A percentile compares a stretch with the other conserved stretches of the same genome.
phyloP scores from a whole-genome alignment of 2,329 filamentous ascomycete genomes.

The Helotiales sp. region DNA sequence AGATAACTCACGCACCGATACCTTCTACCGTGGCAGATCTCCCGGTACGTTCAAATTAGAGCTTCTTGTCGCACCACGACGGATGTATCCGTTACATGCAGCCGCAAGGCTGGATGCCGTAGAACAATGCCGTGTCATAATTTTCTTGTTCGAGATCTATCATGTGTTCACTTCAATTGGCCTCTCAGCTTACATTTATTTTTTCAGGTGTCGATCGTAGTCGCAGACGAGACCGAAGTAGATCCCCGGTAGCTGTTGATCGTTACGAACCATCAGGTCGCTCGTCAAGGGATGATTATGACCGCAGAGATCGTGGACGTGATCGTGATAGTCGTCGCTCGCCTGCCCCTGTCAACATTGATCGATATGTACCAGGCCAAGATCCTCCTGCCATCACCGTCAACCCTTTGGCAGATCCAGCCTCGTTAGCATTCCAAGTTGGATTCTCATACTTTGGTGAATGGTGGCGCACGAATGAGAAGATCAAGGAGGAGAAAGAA shows the following conservation, averaged over 20 bases:
- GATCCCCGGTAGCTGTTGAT: slow-evolving; percentile 70
- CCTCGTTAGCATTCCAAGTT: slow-evolving; percentile 74
- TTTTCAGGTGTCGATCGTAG: slow-evolving; percentile 54
- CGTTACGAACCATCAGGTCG: slow-evolving; percentile 72
- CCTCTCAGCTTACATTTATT: slow-evolving; percentile 27
- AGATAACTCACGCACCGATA: slow-evolving; percentile 51
- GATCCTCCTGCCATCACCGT: slow-evolving; percentile 53
- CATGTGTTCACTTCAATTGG: slow-evolving; percentile 2
- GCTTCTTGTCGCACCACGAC: slow-evolving; percentile 4
- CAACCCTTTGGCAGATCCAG: slow-evolving; percentile 72
- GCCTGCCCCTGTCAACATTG: slow-evolving; percentile 67
- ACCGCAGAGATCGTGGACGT: slow-evolving; percentile 44
- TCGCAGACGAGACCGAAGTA: slow-evolving; percentile 62
- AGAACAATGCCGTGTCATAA: neutral
- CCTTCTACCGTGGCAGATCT: slow-evolving; percentile 66
- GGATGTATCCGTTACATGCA: slow-evolving; percentile 11
- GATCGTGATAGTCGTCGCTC: slow-evolving; percentile 66
- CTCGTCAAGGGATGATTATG: slow-evolving; percentile 64
- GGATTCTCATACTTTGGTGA: slow-evolving; percentile 85
- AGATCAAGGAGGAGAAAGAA: slow-evolving; percentile 80
- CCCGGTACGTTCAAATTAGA: slow-evolving; percentile 57
- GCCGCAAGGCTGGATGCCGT: slow-evolving; percentile 9
- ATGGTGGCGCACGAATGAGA: slow-evolving; percentile 83
- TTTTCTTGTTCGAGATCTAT: neutral
- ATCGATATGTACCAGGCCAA: slow-evolving; percentile 81